These are phyloP conservation scores for Dunaliella primolecta DNA, from an alignment of 139 green algal species.

Conservation along the genomic window DNA sequence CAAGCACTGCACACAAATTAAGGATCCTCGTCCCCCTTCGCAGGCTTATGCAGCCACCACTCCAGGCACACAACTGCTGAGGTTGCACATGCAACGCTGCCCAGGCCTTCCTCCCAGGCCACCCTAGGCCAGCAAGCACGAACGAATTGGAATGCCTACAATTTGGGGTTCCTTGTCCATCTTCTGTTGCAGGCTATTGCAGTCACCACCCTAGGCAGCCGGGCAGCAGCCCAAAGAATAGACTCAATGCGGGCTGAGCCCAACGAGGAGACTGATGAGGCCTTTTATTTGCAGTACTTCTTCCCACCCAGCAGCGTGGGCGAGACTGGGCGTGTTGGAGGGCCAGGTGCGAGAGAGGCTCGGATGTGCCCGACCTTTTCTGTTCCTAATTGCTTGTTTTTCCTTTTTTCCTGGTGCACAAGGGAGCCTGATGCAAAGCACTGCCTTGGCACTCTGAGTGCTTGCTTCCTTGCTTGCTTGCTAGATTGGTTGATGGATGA, in stretches of 20 bases:
- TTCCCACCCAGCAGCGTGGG: conserved; percentile 94
- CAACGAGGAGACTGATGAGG: conserved; percentile 43
- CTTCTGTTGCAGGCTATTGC: conserved; percentile 62
- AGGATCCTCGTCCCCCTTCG: too few species aligned
- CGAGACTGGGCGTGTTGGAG: conserved; percentile 77
- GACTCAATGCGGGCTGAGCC: conserved; percentile 50
- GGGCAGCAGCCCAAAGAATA: conserved; percentile 49
- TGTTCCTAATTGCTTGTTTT: not conserved
- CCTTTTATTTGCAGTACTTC: conserved; percentile 99
- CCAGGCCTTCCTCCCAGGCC: too few species aligned
- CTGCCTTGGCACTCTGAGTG: too few species aligned
- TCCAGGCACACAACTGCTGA: too few species aligned
- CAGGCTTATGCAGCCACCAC: too few species aligned
- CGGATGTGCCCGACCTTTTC: not conserved
- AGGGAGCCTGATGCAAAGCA: not conserved
- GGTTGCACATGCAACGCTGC: too few species aligned
- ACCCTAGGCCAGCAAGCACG: too few species aligned
- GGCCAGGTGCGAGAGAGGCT: conserved; percentile 34
- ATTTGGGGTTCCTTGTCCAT: too few species aligned
- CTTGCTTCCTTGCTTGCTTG: too few species aligned
- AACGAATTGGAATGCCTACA: too few species aligned
- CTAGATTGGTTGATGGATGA: too few species aligned
- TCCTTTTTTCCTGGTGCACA: not conserved
- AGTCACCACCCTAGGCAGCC: conserved; percentile 72
- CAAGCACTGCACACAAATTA: too few species aligned